Evolutionary conservation across 176 grass and related monocot genomes (phyloP).

Genomic region (Ensete glaucum): DNA sequence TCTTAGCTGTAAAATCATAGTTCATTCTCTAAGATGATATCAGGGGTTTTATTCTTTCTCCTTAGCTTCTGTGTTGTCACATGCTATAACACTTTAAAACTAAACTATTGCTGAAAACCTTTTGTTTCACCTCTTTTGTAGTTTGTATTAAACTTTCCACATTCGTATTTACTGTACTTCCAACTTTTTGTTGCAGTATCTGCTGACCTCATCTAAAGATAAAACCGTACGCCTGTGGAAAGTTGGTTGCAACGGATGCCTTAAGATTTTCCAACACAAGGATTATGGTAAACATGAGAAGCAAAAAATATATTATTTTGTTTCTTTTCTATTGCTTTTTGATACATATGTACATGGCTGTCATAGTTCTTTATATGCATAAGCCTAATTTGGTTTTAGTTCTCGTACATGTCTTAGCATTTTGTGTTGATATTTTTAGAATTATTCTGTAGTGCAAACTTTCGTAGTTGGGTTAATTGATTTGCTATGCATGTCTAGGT

Average conservation of each 20-base stretch:
- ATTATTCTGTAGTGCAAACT: no score
- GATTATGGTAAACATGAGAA: conserved; percentile 57
- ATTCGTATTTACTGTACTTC: background rate
- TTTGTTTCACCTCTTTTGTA: no score
- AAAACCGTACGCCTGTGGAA: conserved; percentile 91
- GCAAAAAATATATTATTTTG: background rate
- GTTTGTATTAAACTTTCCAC: background rate
- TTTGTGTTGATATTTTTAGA: conserved; percentile 1
- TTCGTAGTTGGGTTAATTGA: no score
- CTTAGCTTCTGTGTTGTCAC: background rate
- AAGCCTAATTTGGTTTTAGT: background rate
- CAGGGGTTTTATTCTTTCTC: background rate
- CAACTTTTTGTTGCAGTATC: conserved; percentile 41
- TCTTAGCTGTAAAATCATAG: background rate
- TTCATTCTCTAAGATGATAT: background rate
- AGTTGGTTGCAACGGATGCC: conserved; percentile 60
- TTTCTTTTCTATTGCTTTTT: background rate
- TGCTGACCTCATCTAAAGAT: conserved; percentile 90
- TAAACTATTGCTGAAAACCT: background rate
- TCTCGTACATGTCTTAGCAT: background rate
- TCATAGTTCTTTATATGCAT: no score
- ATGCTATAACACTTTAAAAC: background rate
- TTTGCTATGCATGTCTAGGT: background rate
- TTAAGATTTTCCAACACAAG: conserved; percentile 61
- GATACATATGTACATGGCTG: background rate